These are phyloP conservation scores for Cynara cardunculus DNA, from an alignment of 129 eudicot species.

Conservation along the genomic window DNA sequence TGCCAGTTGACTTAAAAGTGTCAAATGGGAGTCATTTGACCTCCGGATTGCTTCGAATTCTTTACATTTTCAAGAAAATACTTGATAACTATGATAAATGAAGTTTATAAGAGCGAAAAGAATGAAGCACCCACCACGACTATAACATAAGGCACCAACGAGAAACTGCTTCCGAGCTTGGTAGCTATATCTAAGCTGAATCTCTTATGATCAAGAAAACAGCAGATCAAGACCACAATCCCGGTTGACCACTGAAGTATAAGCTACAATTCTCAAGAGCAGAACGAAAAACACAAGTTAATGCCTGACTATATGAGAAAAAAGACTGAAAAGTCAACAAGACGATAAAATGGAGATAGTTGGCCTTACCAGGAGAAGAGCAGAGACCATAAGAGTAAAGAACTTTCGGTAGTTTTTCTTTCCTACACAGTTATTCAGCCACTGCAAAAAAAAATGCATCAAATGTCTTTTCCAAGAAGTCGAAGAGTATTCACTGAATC, in stretches of 20 bases:
- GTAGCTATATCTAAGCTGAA: constrained; percentile 58
- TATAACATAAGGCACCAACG: constrained; percentile 75
- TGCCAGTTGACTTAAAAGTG: neutral
- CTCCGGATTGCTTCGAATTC: neutral
- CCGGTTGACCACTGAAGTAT: constrained; percentile 99
- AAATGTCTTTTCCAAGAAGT: constrained; percentile 10
- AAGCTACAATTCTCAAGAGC: constrained; percentile 75
- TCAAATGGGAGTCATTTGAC: neutral
- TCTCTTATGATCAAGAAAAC: constrained; percentile 76
- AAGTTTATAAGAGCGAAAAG: neutral
- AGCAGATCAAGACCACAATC: constrained; percentile 79
- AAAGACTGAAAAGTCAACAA: constrained; percentile 20
- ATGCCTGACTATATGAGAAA: constrained; percentile 20
- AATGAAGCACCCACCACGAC: constrained; percentile 70
- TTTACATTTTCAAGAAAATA: neutral
- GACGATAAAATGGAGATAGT: constrained; percentile 1
- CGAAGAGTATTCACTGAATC: neutral
- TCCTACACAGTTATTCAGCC: constrained; percentile 98
- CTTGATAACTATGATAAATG: neutral
- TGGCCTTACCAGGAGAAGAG: constrained; percentile 83
- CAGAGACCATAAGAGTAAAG: constrained; percentile 88
- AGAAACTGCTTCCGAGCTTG: constrained; percentile 96
- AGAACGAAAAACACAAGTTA: constrained; percentile 44
- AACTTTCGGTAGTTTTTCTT: constrained; percentile 84
- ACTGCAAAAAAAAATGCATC: constrained; percentile 40